Base-by-base conservation (phyloP, 164 flowering plant genomes). In the Warburgia ugandensis region DNA sequence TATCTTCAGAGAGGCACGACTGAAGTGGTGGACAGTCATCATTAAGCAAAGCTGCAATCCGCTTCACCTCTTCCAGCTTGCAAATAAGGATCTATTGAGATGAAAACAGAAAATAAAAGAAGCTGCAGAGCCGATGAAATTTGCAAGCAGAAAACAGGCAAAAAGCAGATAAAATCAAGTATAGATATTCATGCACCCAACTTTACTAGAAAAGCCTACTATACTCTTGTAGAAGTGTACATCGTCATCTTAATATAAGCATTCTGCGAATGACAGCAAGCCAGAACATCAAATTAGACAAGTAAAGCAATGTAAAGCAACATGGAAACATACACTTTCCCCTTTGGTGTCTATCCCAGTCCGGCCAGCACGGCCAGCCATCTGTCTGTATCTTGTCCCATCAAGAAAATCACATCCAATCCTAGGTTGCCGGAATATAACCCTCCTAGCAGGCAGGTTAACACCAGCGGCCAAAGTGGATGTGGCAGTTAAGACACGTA, bases 301-400 rank as follows among this genome's bases (percentile, higher is more conserved):
- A 14, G 45, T 13, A 55, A 35, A n/a, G n/a, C n/a, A n/a, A n/a
- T n/a, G n/a, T n/a, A 22, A 29, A 46, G 50, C 14, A 33, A 32
- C 36, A 20, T 37, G n/a, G n/a, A 13, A 44, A 62, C 96, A 50
- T 84, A 92, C 99, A 78, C 99, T 92, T 82, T 92, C 97, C 43
- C 99, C 97, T 70, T 77, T 80, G 6, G 97, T 78, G 73, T 92
- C 99, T 55, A 92, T 92, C 60, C 99, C 99, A 66, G 97, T 92
- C 38, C 97, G 86, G 49, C 99, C 99, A 56, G 97, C 99, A 50
- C 99, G 83, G 62, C 97, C 99, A 68, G 99, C 76, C 97, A 92
- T 92, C 69, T 88, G 99, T 55, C 50, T 75, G 62, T 92, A 92
- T 77, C 95, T 77, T 42, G 86, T 84, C 32, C 97, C 97, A 71